phyloP scores from a whole-genome alignment of 2,329 filamentous ascomycete species.

The Botrytis aclada region DNA sequence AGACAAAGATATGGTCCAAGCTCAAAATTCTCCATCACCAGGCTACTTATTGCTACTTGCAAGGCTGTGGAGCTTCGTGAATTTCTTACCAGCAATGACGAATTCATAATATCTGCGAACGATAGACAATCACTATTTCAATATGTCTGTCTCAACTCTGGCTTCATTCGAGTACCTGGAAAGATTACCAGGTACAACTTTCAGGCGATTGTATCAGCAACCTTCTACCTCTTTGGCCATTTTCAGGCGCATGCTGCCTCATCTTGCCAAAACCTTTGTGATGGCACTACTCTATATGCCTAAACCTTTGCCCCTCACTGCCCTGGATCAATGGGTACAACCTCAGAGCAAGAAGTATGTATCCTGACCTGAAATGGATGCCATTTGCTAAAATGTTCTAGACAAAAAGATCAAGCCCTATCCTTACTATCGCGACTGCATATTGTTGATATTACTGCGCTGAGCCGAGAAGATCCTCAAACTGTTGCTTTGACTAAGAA shows the following conservation, averaged over 20 bases:
- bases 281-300: slow-evolving; percentile 94
- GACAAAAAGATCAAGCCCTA: slow-evolving; percentile 80
- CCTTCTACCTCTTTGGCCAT: slow-evolving; percentile 93
- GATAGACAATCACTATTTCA: slow-evolving; percentile 23
- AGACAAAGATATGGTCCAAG: not conserved
- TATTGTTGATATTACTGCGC: slow-evolving; percentile 68
- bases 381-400: slow-evolving; percentile 37
- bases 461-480: slow-evolving; percentile 59
- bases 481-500: slow-evolving; percentile 75
- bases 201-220: slow-evolving; percentile 89
- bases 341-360: slow-evolving; percentile 57
- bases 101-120: slow-evolving; percentile 22
- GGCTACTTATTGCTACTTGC: not conserved
- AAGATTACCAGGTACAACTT: slow-evolving; percentile 82
- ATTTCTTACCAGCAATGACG: slow-evolving; percentile 27
- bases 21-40: slow-evolving; percentile 3
- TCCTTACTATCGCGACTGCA: slow-evolving; percentile 81
- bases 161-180: slow-evolving; percentile 87
- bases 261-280: slow-evolving; percentile 91
- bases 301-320: slow-evolving; percentile 70
- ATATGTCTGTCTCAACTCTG: slow-evolving; percentile 47
- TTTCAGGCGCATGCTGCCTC: slow-evolving; percentile 94
- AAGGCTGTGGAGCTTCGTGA: not conserved
- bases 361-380: slow-evolving; percentile 1
- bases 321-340: slow-evolving; percentile 84